Percentiles rank a stretch among this genome's conserved stretches.
Evolutionary conservation across 2,329 filamentous ascomycete genomes (phyloP).

Genomic region (Sclerotinia borealis): DNA sequence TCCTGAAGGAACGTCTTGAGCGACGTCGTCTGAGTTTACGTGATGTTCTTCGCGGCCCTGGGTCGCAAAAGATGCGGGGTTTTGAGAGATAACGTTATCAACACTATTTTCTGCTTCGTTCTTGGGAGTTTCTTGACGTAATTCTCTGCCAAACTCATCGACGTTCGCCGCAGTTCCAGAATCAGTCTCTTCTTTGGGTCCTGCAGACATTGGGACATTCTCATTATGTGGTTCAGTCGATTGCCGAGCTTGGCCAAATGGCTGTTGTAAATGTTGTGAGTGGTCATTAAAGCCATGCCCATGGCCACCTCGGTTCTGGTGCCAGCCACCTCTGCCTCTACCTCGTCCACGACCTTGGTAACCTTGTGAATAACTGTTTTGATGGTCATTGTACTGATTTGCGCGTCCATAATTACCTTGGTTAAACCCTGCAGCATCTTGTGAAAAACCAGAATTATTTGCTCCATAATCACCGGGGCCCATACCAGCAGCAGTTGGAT

Average conservation of each 20-base stretch:
- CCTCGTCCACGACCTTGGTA: conserved; percentile 34
- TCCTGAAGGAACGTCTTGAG: conserved; percentile 12
- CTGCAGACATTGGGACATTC: conserved; percentile 26
- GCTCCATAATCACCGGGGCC: conserved; percentile 73
- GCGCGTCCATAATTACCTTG: conserved; percentile 75
- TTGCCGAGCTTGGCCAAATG: conserved; percentile 25
- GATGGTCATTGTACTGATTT: conserved; percentile 70
- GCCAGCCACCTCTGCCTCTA: conserved; percentile 32
- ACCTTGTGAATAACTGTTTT: conserved; percentile 52
- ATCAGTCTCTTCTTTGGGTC: conserved; percentile 27
- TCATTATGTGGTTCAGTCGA: conserved; percentile 29
- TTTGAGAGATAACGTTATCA: neutral
- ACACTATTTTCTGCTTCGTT: conserved; percentile 6
- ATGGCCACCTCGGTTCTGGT: conserved; percentile 27
- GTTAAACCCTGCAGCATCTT: conserved; percentile 62
- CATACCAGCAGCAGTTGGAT: conserved; percentile 74
- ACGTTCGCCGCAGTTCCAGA: conserved; percentile 24
- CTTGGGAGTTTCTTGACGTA: conserved; percentile 25
- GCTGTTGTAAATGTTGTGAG: conserved; percentile 29
- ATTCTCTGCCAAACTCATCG: conserved; percentile 35
- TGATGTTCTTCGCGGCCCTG: conserved; percentile 15
- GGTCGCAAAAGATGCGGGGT: conserved; percentile 6
- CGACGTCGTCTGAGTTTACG: conserved; percentile 15
- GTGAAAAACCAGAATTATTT: conserved; percentile 65
- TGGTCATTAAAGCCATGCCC: conserved; percentile 29